These are phyloP conservation scores for Bryoerythrophyllum caledonicum DNA, from an alignment of 225 moss, liverwort and hornwort genomes.

Conservation along the genomic window DNA sequence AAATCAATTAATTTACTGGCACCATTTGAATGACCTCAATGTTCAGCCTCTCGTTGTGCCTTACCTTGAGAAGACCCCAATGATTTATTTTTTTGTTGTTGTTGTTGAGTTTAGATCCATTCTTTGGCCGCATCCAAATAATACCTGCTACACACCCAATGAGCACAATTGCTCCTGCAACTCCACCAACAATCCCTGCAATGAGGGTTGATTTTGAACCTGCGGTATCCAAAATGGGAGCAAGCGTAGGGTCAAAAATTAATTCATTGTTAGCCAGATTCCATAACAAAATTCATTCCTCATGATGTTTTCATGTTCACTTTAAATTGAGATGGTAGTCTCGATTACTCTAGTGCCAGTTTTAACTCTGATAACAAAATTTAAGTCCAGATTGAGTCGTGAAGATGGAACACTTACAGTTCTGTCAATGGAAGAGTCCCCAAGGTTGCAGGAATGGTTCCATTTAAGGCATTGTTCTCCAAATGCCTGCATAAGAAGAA, in stretches of 20 bases:
- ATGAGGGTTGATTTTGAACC: background rate
- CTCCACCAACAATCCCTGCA: conserved; percentile 4
- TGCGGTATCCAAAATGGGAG: background rate
- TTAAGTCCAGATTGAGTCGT: too few relatives aligned
- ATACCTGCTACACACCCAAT: background rate
- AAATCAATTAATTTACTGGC: too few relatives aligned
- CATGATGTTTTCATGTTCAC: background rate
- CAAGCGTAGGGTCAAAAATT: too few relatives aligned
- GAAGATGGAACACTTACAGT: background rate
- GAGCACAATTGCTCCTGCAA: conserved; percentile 13
- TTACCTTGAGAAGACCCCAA: background rate
- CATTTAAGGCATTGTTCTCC: conserved; percentile 24
- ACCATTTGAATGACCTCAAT: background rate
- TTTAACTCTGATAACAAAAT: too few relatives aligned
- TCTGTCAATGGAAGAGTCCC: background rate
- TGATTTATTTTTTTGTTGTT: background rate
- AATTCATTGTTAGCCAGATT: too few relatives aligned
- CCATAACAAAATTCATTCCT: background rate
- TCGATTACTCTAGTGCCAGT: background rate
- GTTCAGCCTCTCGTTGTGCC: background rate
- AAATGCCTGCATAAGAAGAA: background rate
- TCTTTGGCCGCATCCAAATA: background rate
- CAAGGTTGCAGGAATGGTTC: conserved; percentile 6
- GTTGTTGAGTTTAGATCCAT: background rate
- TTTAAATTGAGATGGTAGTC: too few relatives aligned